These are phyloP conservation scores for Byssoonygena ceratinophila DNA, from an alignment of 2,329 filamentous ascomycete species.

Conservation along the genomic window DNA sequence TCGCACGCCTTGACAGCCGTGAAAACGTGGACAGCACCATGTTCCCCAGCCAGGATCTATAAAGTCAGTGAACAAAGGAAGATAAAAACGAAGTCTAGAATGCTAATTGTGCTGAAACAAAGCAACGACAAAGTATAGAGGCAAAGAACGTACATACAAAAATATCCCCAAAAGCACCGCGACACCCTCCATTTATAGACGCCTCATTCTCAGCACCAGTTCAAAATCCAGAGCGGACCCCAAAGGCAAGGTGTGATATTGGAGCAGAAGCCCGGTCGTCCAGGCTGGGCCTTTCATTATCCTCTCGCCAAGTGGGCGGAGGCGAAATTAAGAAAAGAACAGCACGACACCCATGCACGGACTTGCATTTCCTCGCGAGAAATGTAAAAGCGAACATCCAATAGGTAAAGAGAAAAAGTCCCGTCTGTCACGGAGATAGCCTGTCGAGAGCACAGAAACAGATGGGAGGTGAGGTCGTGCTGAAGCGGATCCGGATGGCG, in stretches of 20 bases:
- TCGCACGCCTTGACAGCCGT: background rate
- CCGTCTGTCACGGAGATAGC: no score
- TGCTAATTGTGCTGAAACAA: background rate
- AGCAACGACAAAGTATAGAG: background rate
- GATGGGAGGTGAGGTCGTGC: no score
- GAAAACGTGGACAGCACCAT: background rate
- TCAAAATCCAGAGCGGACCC: background rate
- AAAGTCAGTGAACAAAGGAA: background rate
- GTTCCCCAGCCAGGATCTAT: conserved; percentile 5
- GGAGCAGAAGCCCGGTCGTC: background rate
- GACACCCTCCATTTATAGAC: conserved; percentile 7
- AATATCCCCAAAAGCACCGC: conserved; percentile 4
- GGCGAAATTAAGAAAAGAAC: background rate
- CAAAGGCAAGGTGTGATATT: background rate
- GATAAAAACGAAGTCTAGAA: background rate
- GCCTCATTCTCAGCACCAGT: background rate
- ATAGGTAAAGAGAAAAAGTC: no score
- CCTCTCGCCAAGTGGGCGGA: background rate
- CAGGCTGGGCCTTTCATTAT: background rate
- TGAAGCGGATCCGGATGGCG: no score
- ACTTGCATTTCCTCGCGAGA: background rate
- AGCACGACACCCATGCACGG: no score
- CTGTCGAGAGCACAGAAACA: no score
- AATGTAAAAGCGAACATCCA: no score
- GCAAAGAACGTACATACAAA: conserved; percentile 6